Evolutionary conservation across 495 filamentous ascomycete species (phyloP).

Genomic region (Clohesyomyces aquaticus): DNA sequence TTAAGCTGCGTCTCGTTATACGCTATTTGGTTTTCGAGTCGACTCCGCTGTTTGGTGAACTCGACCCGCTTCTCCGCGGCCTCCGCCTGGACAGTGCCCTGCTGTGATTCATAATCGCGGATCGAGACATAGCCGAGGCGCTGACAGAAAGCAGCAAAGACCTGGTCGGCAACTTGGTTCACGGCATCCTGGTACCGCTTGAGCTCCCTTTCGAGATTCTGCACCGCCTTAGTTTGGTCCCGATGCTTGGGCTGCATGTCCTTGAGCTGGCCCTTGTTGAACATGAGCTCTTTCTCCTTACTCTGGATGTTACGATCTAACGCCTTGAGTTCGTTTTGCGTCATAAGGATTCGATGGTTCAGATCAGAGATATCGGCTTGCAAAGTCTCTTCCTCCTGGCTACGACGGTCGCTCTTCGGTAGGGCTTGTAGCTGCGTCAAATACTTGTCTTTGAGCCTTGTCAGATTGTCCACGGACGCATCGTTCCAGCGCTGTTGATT

Average conservation of each 20-base stretch:
- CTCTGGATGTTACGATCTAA: constrained; percentile 82
- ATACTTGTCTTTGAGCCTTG: constrained; percentile 71
- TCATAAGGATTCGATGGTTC: constrained; percentile 73
- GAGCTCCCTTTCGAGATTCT: constrained; percentile 67
- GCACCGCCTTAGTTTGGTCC: constrained; percentile 68
- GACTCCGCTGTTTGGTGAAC: constrained; percentile 81
- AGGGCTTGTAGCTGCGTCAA: constrained; percentile 72
- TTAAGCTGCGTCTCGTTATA: constrained; percentile 75
- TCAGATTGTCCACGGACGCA: constrained; percentile 79
- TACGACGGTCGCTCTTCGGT: constrained; percentile 72
- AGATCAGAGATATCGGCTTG: constrained; percentile 79
- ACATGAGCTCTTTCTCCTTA: constrained; percentile 81
- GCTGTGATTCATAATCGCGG: constrained; percentile 88
- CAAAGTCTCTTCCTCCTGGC: constrained; percentile 75
- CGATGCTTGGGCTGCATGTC: constrained; percentile 78
- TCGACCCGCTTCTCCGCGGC: constrained; percentile 81
- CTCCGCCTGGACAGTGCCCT: constrained; percentile 88
- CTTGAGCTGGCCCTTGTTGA: constrained; percentile 68
- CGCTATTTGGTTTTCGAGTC: constrained; percentile 74
- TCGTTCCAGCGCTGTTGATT: constrained; percentile 84
- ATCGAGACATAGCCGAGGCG: constrained; percentile 86
- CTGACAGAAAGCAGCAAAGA: constrained; percentile 86
- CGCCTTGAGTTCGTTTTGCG: constrained; percentile 74
- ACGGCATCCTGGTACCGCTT: constrained; percentile 75
- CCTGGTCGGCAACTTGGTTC: constrained; percentile 80